Evolutionary conservation across 108 stramenopile species (phyloP).

Genomic region (Cyclotella kingstonii): DNA sequence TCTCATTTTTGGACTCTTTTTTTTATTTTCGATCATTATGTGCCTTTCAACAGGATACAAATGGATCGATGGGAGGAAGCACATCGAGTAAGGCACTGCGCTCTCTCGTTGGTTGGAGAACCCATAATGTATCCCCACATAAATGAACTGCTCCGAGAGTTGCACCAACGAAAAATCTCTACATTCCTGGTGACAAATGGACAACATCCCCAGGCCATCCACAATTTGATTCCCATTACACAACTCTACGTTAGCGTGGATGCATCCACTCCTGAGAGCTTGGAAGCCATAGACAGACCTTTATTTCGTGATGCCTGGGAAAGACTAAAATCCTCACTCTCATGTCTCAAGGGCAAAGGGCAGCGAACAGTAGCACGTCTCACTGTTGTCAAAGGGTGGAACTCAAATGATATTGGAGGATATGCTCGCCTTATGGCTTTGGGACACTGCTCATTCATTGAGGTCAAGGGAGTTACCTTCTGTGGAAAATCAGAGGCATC

Average conservation of each 20-base stretch:
- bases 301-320: constrained; percentile 95
- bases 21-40: no score
- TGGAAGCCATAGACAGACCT: constrained; percentile 92
- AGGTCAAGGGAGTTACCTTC: constrained; percentile 97
- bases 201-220: constrained; percentile 93
- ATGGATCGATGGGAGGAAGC: constrained; percentile 93
- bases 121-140: constrained; percentile 98
- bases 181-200: constrained; percentile 97
- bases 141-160: constrained; percentile 83
- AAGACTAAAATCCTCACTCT: constrained; percentile 74
- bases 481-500: constrained; percentile 95
- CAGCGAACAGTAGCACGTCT: constrained; percentile 95
- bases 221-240: constrained; percentile 86
- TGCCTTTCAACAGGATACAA: no score
- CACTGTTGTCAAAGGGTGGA: constrained; percentile 96
- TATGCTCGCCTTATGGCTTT: constrained; percentile 90
- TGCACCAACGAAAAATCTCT: constrained; percentile 87
- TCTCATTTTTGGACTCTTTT: no score
- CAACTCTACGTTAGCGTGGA: constrained; percentile 95
- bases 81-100: constrained; percentile 87
- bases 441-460: constrained; percentile 88
- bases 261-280: constrained; percentile 88
- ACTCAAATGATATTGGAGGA: constrained; percentile 87
- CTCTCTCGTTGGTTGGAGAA: constrained; percentile 84
- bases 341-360: constrained; percentile 73